phyloP scores from a whole-genome alignment of 305 asterid species.

The Solanum hybrid region DNA sequence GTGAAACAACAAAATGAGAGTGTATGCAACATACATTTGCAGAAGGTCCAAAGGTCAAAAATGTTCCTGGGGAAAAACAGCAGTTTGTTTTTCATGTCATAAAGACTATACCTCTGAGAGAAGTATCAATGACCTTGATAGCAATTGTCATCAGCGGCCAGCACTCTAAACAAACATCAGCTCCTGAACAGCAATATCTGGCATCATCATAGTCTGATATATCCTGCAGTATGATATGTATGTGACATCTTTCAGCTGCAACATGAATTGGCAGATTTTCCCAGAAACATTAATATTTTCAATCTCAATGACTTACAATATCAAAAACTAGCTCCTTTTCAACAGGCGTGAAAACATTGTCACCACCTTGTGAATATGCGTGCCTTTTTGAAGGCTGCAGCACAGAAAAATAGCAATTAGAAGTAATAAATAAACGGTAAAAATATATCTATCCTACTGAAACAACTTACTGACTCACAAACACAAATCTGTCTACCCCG shows the following conservation, averaged over 20 bases:
- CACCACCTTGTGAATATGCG: conserved; percentile 74
- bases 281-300: not conserved
- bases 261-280: not conserved
- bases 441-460: not conserved
- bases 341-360: conserved; percentile 60
- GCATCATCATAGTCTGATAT: conserved; percentile 82
- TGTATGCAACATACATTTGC: not conserved
- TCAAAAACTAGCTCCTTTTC: conserved; percentile 89
- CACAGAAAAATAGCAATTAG: conserved; percentile 7
- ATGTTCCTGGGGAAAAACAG: not conserved
- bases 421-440: not conserved
- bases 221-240: conserved; percentile 25
- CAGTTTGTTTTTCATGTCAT: not conserved
- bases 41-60: not conserved
- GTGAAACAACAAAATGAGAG: conserved; percentile 15
- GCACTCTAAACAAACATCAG: conserved; percentile 80
- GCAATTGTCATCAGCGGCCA: conserved; percentile 84
- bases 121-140: conserved; percentile 76
- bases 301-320: conserved; percentile 45
- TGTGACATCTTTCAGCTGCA: not conserved
- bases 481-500: not conserved
- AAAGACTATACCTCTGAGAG: conserved; percentile 66
- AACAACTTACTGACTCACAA: not conserved
- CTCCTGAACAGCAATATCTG: conserved; percentile 93
- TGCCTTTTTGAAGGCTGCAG: conserved; percentile 83